Evolutionary conservation across 1,139 yeast species (phyloP).

Genomic region (Scheffersomyces lignicola): DNA sequence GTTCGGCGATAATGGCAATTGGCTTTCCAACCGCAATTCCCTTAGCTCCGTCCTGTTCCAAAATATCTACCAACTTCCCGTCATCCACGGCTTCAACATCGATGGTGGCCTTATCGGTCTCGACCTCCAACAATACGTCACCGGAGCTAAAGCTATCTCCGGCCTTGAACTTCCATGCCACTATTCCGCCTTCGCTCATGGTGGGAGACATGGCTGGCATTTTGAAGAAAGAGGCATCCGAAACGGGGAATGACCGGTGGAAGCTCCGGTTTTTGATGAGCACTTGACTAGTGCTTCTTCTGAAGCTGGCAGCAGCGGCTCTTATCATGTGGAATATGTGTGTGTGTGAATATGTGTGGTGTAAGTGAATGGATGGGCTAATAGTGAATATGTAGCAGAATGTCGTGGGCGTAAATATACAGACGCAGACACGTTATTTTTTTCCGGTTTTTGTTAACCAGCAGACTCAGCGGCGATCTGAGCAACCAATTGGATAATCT

Average conservation of each 20-base stretch:
- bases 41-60: constrained; percentile 68
- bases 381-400: too few relatives aligned
- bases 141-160: constrained; percentile 82
- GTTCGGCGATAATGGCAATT: constrained; percentile 86
- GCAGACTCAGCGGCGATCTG: too few relatives aligned
- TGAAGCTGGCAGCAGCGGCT: constrained; percentile 10
- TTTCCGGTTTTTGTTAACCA: too few relatives aligned
- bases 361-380: too few relatives aligned
- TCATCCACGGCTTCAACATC: constrained; percentile 94
- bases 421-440: too few relatives aligned
- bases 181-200: constrained; percentile 96
- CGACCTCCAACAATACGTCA: constrained; percentile 84
- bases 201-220: constrained; percentile 99
- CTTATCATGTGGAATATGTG: constrained; percentile 12
- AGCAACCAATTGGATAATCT: too few relatives aligned
- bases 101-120: constrained; percentile 91
- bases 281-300: constrained; percentile 8
- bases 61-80: constrained; percentile 80
- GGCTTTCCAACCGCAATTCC: constrained; percentile 86
- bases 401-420: too few relatives aligned
- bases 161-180: constrained; percentile 85
- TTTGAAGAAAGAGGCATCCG: constrained; percentile 62
- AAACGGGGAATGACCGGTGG: too few relatives aligned
- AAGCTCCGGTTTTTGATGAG: too few relatives aligned
- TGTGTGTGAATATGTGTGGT: background rate